Conservation (phyloP, 139 green algal species). For the Closterium sp. region DNA sequence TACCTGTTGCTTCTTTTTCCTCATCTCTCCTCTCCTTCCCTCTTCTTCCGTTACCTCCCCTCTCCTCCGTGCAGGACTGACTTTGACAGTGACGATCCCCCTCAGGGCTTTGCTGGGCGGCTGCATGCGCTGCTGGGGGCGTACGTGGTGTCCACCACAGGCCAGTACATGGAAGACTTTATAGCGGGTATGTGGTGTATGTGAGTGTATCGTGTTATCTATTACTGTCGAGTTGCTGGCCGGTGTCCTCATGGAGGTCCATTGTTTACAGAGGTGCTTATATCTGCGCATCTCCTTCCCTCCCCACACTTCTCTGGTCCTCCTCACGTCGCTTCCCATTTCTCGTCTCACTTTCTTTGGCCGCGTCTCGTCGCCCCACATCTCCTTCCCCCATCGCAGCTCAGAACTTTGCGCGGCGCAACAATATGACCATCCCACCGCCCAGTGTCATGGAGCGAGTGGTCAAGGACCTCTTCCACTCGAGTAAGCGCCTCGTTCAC, state of each 20-base stretch:
- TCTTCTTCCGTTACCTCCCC: neutral
- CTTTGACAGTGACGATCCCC: neutral
- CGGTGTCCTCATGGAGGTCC: too few relatives aligned
- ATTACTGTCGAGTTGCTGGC: too few relatives aligned
- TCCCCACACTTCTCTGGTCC: neutral
- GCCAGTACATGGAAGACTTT: neutral
- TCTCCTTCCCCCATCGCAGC: neutral
- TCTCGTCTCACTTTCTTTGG: too few relatives aligned
- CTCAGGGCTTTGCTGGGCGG: neutral
- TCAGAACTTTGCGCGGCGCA: neutral
- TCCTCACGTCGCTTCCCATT: neutral
- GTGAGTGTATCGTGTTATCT: neutral
- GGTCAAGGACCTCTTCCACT: slow-evolving; percentile 22
- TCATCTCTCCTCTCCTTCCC: neutral
- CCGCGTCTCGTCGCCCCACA: neutral
- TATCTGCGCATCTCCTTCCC: neutral
- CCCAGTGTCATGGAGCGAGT: slow-evolving; percentile 15
- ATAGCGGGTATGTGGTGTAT: neutral
- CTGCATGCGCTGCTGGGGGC: neutral
- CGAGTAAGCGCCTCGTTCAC: too few relatives aligned
- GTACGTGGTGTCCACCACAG: neutral
- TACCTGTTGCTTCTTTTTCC: neutral
- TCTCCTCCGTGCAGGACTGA: neutral
- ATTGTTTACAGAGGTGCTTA: neutral
- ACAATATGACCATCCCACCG: slow-evolving; percentile 8